phyloP scores from a whole-genome alignment of 257 asterid species.

The Forsythia suspensa region DNA sequence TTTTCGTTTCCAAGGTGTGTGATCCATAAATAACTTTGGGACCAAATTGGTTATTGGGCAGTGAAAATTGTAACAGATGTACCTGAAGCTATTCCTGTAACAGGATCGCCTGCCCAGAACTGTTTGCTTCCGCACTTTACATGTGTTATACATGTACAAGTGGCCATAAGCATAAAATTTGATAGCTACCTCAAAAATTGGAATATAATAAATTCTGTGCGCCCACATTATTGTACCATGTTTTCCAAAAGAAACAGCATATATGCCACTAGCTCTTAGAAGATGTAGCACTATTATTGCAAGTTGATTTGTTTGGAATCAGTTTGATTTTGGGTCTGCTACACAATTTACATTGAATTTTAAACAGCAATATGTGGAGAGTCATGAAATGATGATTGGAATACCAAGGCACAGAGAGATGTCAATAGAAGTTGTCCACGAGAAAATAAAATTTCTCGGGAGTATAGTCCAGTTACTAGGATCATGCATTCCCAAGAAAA shows the following conservation, averaged over 20 bases:
- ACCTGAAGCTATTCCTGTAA: not conserved
- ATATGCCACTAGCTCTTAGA: not conserved
- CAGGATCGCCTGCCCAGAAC: not conserved
- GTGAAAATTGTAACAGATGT: not conserved
- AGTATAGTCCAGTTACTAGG: not conserved
- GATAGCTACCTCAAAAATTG: not conserved
- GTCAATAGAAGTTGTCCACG: not conserved
- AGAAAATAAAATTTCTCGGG: not conserved
- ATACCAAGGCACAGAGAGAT: not conserved
- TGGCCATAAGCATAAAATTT: not conserved
- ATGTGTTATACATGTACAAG: not conserved
- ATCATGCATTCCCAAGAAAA: not conserved
- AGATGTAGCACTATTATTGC: not conserved
- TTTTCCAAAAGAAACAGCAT: not conserved
- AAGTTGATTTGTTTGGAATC: not conserved
- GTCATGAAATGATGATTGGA: not conserved
- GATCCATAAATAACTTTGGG: not conserved
- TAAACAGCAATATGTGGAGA: not conserved
- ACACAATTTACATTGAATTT: not conserved
- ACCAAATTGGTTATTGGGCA: not conserved
- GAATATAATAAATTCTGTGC: not conserved
- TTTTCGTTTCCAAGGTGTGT: not conserved
- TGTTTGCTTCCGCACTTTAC: not conserved
- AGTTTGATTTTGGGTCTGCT: not conserved
- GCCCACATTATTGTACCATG: not conserved